Evolutionary conservation across 1,284 basidiomycete species (phyloP).

Genomic region (Fomitopsis schrenkii): DNA sequence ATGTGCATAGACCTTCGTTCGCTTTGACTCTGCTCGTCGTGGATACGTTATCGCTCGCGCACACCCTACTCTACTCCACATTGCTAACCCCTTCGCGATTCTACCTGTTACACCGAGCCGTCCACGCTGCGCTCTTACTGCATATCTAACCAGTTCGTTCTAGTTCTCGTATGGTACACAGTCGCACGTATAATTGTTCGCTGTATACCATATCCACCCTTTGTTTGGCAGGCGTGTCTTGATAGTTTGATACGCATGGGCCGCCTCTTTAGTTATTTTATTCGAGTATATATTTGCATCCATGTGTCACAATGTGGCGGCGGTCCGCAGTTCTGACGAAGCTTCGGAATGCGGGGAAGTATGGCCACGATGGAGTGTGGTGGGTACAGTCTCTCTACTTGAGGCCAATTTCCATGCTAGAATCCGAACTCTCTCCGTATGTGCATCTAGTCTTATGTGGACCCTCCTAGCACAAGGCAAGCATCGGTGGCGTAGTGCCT

Average conservation of each 20-base stretch:
- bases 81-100: not conserved
- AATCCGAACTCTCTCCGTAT: not conserved
- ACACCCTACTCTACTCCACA: not conserved
- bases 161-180: not conserved
- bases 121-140: not conserved
- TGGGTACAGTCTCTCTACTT: no score
- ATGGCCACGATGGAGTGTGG: not conserved
- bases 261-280: not conserved
- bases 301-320: not conserved
- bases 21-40: not conserved
- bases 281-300: not conserved
- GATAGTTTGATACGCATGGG: not conserved
- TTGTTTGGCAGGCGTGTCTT: not conserved
- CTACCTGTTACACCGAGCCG: not conserved
- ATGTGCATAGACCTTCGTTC: conserved; percentile 2
- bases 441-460: not conserved
- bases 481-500: not conserved
- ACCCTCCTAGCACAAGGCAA: not conserved
- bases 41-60: not conserved
- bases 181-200: conserved; percentile 1
- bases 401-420: no score
- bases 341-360: not conserved
- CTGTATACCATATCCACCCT: not conserved
- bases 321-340: not conserved
- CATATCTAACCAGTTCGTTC: conserved; percentile 2